These are phyloP conservation scores for Diplodia sapinea DNA, from an alignment of 2,329 filamentous ascomycete species.

Conservation along the genomic window DNA sequence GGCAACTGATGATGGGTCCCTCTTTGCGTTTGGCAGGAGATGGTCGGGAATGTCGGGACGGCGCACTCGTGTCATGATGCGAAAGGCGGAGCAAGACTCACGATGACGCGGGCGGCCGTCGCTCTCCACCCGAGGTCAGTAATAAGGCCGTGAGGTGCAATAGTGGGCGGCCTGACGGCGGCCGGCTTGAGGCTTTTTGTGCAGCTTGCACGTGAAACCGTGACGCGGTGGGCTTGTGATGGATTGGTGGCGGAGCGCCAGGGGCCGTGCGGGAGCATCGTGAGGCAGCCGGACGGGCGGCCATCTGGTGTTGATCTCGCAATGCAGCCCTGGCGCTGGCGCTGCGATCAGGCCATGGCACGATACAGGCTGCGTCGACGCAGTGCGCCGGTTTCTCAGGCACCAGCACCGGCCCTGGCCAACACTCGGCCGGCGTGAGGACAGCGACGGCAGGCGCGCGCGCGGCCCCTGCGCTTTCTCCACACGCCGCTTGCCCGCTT, in stretches of 20 bases:
- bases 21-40: constrained; percentile 1
- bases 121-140: not conserved
- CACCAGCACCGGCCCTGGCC: not conserved
- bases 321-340: not conserved
- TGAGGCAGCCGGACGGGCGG: not conserved
- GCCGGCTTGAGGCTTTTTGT: constrained; percentile 17
- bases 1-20: too few relatives aligned
- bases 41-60: constrained; percentile 1
- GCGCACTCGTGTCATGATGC: constrained; percentile 21
- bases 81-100: not conserved
- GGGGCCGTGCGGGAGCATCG: not conserved
- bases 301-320: not conserved
- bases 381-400: too few relatives aligned
- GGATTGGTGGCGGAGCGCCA: constrained; percentile 11
- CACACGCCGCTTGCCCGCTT: constrained; percentile 19
- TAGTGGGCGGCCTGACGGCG: constrained; percentile 22
- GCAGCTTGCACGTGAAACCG: constrained; percentile 1
- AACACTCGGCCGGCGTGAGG: constrained; percentile 12
- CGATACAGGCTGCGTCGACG: not conserved
- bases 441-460: not conserved
- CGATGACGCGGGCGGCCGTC: constrained; percentile 1
- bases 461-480: constrained; percentile 22
- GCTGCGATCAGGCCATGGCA: not conserved
- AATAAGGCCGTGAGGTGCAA: constrained; percentile 8
- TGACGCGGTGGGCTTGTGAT: constrained; percentile 11